Percentiles rank a stretch among this genome's conserved stretches.
Conservation (phyloP, 2,329 filamentous ascomycete genomes). For the Nemania serpens region DNA sequence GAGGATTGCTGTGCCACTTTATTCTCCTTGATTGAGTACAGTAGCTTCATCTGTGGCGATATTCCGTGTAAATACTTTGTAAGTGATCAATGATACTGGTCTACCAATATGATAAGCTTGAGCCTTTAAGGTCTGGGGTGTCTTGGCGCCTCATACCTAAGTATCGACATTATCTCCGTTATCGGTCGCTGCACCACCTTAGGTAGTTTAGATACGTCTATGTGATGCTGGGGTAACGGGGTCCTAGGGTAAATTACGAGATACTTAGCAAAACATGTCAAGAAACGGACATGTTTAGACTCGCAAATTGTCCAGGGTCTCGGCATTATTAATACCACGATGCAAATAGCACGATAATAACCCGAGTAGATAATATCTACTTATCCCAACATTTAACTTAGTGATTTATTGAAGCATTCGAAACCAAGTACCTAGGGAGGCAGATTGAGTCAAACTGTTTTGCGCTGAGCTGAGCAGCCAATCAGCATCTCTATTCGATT, state of each 20-base stretch:
- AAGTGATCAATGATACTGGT: too few species aligned
- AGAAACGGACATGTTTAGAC: background rate
- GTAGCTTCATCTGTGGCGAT: background rate
- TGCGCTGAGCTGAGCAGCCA: background rate
- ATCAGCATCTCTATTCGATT: background rate
- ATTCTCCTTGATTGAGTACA: too few species aligned
- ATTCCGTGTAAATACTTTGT: background rate
- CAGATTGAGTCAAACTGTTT: background rate
- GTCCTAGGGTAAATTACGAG: background rate
- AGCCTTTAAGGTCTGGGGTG: background rate
- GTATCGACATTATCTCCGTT: conserved; percentile 37
- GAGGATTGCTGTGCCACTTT: too few species aligned
- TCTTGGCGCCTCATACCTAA: conserved; percentile 7
- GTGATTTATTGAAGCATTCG: too few species aligned
- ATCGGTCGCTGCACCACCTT: conserved; percentile 32
- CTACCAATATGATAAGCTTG: background rate
- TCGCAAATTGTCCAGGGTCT: too few species aligned
- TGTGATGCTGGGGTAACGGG: conserved; percentile 2
- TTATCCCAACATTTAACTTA: background rate
- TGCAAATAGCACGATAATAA: background rate
- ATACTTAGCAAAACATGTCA: background rate
- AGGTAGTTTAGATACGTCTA: conserved; percentile 13
- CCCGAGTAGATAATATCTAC: background rate
- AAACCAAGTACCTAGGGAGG: background rate
- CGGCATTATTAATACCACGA: background rate